A percentile compares a stretch with the other conserved stretches of the same genome.
Conservation (phyloP, 495 filamentous ascomycete genomes). For the Thermothielavioides terrestris region DNA sequence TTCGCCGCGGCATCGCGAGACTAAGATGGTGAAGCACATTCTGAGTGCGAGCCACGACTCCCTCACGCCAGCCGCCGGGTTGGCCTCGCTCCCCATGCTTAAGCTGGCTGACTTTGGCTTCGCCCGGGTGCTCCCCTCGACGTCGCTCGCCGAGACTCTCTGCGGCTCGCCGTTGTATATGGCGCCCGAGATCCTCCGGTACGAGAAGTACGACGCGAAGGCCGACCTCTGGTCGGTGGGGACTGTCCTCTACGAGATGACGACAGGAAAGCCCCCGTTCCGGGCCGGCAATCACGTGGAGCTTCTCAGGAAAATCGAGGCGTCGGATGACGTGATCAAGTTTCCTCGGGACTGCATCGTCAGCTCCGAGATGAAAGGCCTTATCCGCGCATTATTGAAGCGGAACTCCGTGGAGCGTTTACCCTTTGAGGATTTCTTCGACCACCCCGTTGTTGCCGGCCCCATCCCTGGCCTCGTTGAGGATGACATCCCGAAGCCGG, state of each 20-base stretch:
- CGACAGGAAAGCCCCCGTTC: conserved; percentile 83
- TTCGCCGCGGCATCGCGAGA: conserved; percentile 52
- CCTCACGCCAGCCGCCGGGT: conserved; percentile 66
- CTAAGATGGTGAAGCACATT: conserved; percentile 36
- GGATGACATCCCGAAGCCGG: conserved; percentile 55
- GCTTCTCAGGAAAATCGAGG: conserved; percentile 82
- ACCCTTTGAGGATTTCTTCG: conserved; percentile 75
- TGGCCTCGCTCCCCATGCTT: conserved; percentile 85
- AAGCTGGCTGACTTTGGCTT: conserved; percentile 99
- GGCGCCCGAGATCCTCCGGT: conserved; percentile 95
- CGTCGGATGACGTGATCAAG: conserved; percentile 68
- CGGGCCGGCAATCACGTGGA: conserved; percentile 91
- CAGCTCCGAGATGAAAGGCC: conserved; percentile 69
- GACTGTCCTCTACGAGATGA: conserved; percentile 92
- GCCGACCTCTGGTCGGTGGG: conserved; percentile 97
- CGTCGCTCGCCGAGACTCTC: conserved; percentile 86
- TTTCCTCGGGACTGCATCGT: conserved; percentile 66
- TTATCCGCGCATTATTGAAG: conserved; percentile 75
- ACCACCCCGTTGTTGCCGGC: conserved; percentile 59
- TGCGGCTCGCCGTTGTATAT: conserved; percentile 99
- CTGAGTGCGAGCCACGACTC: conserved; percentile 63
- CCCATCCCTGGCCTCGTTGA: conserved; percentile 76
- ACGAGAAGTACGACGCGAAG: conserved; percentile 94
- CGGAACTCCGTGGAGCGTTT: conserved; percentile 75
- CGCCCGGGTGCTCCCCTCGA: conserved; percentile 77